Percentiles rank a stretch among this genome's conserved stretches.
Evolutionary conservation across 2,329 filamentous ascomycete species (phyloP).

Genomic region (Xylaria sp.): DNA sequence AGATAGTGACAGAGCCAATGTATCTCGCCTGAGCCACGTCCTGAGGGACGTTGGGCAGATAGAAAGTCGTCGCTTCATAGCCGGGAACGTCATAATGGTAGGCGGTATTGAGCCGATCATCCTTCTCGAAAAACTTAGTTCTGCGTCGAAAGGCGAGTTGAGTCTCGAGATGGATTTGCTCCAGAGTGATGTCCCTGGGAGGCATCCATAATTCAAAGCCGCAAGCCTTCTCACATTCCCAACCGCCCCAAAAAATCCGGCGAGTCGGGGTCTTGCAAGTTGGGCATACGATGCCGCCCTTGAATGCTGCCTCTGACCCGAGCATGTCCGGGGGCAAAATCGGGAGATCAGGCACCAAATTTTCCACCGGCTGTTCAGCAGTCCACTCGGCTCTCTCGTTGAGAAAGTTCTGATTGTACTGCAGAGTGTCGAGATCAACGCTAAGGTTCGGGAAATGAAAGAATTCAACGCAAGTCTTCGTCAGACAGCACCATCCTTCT

Average conservation of each 20-base stretch:
- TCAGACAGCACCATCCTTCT: constrained; percentile 49
- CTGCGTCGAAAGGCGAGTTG: constrained; percentile 1
- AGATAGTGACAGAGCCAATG: constrained; percentile 65
- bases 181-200: constrained; percentile 41
- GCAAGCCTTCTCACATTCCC: constrained; percentile 69
- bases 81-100: constrained; percentile 36
- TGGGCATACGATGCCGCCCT: constrained; percentile 74
- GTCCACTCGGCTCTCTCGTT: constrained; percentile 60
- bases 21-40: constrained; percentile 41
- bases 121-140: constrained; percentile 16
- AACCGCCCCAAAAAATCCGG: constrained; percentile 69
- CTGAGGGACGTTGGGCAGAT: constrained; percentile 55
- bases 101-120: not conserved
- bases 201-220: constrained; percentile 53
- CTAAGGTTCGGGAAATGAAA: constrained; percentile 53
- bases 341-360: constrained; percentile 48
- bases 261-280: constrained; percentile 70
- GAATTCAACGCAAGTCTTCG: constrained; percentile 60
- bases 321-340: constrained; percentile 41
- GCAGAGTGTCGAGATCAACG: constrained; percentile 49
- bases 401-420: constrained; percentile 69
- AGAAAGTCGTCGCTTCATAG: constrained; percentile 50
- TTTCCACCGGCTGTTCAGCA: constrained; percentile 50
- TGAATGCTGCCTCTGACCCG: constrained; percentile 63
- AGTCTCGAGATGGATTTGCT: constrained; percentile 39